A percentile compares a stretch with the other conserved stretches of the same genome.
These are phyloP conservation scores for Dittrichia graveolens DNA, from an alignment of 129 eudicot genomes.

Conservation along the genomic window DNA sequence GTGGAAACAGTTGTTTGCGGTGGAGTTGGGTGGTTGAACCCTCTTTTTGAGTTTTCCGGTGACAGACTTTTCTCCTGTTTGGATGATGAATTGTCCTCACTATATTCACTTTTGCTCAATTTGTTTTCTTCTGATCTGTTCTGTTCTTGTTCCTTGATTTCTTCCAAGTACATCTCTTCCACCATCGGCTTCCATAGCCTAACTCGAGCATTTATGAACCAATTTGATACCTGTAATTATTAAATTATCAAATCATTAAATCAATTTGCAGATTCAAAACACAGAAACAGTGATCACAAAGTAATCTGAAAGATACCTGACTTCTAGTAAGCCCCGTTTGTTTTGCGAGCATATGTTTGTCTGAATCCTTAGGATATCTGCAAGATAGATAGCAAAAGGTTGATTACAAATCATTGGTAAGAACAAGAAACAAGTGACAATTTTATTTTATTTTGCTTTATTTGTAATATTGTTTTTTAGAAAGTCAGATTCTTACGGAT, in stretches of 20 bases:
- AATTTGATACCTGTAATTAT: slow-evolving; percentile 66
- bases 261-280: neutral
- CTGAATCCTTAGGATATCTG: slow-evolving; percentile 96
- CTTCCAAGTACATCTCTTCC: slow-evolving; percentile 91
- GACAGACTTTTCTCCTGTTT: slow-evolving; percentile 38
- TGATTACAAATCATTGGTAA: neutral
- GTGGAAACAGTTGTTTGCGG: slow-evolving; percentile 41
- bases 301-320: slow-evolving; percentile 51
- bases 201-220: slow-evolving; percentile 95
- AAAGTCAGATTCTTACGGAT: slow-evolving; percentile 62
- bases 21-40: slow-evolving; percentile 30
- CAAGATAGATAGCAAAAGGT: neutral
- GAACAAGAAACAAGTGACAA: neutral
- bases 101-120: slow-evolving; percentile 49
- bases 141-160: slow-evolving; percentile 70
- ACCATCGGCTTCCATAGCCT: slow-evolving; percentile 98
- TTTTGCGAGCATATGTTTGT: slow-evolving; percentile 84
- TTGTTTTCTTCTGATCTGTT: slow-evolving; percentile 51
- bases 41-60: slow-evolving; percentile 35
- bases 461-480: too few relatives aligned
- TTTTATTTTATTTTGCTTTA: neutral
- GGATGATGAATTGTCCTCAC: slow-evolving; percentile 48
- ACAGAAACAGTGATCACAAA: neutral
- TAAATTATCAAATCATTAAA: neutral
- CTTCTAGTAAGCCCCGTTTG: slow-evolving; percentile 93